These are phyloP conservation scores for Annulohypoxylon stygium DNA, from an alignment of 495 filamentous ascomycete genomes.

Conservation along the genomic window DNA sequence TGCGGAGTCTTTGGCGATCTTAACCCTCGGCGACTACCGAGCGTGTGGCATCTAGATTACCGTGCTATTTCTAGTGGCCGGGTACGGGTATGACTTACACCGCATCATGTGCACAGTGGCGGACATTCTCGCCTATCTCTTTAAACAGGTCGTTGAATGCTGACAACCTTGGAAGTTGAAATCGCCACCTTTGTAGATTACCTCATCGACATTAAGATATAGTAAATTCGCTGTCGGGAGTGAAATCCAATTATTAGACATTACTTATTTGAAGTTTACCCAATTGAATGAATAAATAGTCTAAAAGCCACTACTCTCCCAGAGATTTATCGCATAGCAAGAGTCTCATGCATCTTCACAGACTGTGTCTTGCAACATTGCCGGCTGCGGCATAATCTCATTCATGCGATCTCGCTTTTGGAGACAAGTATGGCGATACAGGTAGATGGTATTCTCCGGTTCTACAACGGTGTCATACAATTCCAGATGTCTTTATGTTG, in stretches of 20 bases:
- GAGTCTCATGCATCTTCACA: too few relatives aligned
- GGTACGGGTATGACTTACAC: not conserved
- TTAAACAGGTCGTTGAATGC: not conserved
- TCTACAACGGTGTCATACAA: not conserved
- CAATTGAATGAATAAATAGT: too few relatives aligned
- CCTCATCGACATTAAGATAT: too few relatives aligned
- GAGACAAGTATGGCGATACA: not conserved
- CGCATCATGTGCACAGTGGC: not conserved
- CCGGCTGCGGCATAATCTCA: not conserved
- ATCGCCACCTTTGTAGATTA: too few relatives aligned
- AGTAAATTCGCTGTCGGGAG: not conserved
- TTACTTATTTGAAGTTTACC: too few relatives aligned
- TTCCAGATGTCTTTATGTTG: not conserved
- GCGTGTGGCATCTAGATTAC: not conserved
- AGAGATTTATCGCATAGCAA: too few relatives aligned
- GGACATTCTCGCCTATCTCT: not conserved
- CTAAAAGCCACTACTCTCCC: too few relatives aligned
- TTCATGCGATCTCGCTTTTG: too few relatives aligned
- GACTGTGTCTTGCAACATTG: not conserved
- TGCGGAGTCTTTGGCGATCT: not conserved
- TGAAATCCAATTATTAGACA: not conserved
- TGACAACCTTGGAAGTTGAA: too few relatives aligned
- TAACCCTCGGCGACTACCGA: slow-evolving; percentile 1
- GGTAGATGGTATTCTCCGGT: not conserved
- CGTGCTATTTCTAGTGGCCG: not conserved